Percentiles rank a stretch among this genome's conserved stretches.
Evolutionary conservation across 208 protist species (phyloP).

Genomic region (Acanthamoeba healyi): DNA sequence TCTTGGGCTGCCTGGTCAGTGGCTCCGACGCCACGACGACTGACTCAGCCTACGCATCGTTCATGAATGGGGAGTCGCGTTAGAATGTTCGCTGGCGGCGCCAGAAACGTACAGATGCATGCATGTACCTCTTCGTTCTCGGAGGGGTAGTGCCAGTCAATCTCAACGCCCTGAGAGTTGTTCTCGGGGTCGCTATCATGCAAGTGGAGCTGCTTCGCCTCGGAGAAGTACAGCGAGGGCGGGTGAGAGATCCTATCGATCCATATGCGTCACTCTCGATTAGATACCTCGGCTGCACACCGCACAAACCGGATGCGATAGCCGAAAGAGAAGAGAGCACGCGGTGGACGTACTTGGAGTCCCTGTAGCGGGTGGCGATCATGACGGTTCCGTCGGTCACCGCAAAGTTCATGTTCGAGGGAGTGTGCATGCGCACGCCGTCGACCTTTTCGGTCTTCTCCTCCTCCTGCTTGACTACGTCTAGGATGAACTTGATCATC

Average conservation of each 20-base stretch:
- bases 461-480: no score
- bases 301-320: no score
- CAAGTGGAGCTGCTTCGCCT: constrained; percentile 44
- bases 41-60: background rate
- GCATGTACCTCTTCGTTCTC: constrained; percentile 13
- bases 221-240: constrained; percentile 44
- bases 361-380: constrained; percentile 43
- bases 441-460: no score
- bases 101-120: background rate
- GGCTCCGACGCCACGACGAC: constrained; percentile 61
- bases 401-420: constrained; percentile 50
- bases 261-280: background rate
- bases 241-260: constrained; percentile 54
- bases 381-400: constrained; percentile 20
- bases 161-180: constrained; percentile 19
- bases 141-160: constrained; percentile 37
- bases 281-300: no score
- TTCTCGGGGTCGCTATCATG: background rate
- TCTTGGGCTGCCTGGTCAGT: background rate
- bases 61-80: background rate
- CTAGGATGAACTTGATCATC: no score
- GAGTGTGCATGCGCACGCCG: no score
- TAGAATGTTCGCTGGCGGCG: background rate
- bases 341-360: constrained; percentile 13
- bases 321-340: no score